phyloP scores from a whole-genome alignment of 2,329 filamentous ascomycete genomes.

The Aureobasidium sp. region DNA sequence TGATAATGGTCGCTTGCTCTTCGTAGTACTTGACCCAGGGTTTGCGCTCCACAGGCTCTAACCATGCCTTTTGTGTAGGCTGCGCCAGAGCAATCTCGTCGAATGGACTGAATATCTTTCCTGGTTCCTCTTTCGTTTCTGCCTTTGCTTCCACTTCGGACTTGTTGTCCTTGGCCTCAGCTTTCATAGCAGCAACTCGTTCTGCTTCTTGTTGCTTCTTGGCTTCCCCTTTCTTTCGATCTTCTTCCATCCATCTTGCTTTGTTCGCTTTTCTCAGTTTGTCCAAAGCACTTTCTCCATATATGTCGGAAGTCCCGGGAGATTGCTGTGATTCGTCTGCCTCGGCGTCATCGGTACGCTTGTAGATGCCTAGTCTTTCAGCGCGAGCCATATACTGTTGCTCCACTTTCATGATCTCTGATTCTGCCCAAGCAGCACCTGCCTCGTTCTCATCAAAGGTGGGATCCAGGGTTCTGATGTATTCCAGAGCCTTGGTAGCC shows the following conservation, averaged over 20 bases:
- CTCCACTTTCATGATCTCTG: slow-evolving; percentile 27
- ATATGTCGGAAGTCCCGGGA: slow-evolving; percentile 23
- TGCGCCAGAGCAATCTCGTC: slow-evolving; percentile 11
- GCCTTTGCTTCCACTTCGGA: neutral
- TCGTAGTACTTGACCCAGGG: slow-evolving; percentile 33
- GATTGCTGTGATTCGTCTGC: slow-evolving; percentile 24
- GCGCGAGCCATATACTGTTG: slow-evolving; percentile 26
- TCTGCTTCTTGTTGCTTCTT: slow-evolving; percentile 19
- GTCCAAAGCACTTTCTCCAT: slow-evolving; percentile 25
- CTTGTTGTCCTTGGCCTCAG: neutral
- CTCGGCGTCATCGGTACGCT: slow-evolving; percentile 19
- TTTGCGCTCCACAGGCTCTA: slow-evolving; percentile 26
- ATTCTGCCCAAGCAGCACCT: slow-evolving; percentile 29
- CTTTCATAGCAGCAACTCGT: slow-evolving; percentile 12
- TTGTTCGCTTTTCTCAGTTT: slow-evolving; percentile 26
- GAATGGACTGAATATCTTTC: slow-evolving; percentile 12
- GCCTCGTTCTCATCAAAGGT: slow-evolving; percentile 30
- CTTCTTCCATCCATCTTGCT: slow-evolving; percentile 18
- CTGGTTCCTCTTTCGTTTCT: neutral
- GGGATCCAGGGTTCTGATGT: slow-evolving; percentile 26
- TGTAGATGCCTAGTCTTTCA: slow-evolving; percentile 31
- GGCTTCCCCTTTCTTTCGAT: slow-evolving; percentile 24
- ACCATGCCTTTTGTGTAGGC: slow-evolving; percentile 22
- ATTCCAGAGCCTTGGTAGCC: slow-evolving; percentile 28
- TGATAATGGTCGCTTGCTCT: slow-evolving; percentile 29